Base-by-base conservation (phyloP, 345 rosid species). In the Eucalyptus cladocalyx region DNA sequence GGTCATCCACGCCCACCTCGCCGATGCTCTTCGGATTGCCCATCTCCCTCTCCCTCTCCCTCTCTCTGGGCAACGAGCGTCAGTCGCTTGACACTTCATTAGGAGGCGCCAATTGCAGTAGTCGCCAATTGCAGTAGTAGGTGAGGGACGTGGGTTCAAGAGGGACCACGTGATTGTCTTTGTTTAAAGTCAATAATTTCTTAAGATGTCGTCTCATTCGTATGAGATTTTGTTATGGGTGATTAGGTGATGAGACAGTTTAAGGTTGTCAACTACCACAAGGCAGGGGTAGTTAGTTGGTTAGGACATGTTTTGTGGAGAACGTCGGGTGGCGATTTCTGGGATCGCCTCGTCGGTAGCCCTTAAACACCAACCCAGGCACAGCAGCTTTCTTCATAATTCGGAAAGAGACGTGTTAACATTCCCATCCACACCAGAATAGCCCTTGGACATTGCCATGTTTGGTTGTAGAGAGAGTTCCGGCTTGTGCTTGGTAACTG, bases 1-100 rank as follows among this genome's bases (percentile, higher is more conserved):
- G 92, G 23, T 96, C 99, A 8, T 92, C 89, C 23, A 93, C 65
- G n/a, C 91, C 91, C 91, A 97, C 76, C 92, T 95, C 93, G 40
- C 50, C 87, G 37, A 95, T 87, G 87, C 88, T 89, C 93, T 90
- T 93, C 2, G 28, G 45, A 90, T 87, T 72, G 92, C 50, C 86
- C 91, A 89, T 86, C 88, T 30, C 87, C 11, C 26, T 18, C 80
- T 32, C 80, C 11, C 80, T 34, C 67, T 60, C 69, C 16, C 69
- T 60, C 69, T 60, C 80, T 5, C 47, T 34, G 24, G 21, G 72
- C 48, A 26, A 40, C 72, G 28, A 37, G 87, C 24, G 58, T 40
- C 45, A 24, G 83, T 72, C 83, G 23, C 83, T 72, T 9, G 15
- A 19, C 83, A 37, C 83, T 37, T 11, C 45, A 11, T 72, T 21